Base-by-base conservation (phyloP, 108 stramenopile genomes). In the Schizochytrium sp. region DNA sequence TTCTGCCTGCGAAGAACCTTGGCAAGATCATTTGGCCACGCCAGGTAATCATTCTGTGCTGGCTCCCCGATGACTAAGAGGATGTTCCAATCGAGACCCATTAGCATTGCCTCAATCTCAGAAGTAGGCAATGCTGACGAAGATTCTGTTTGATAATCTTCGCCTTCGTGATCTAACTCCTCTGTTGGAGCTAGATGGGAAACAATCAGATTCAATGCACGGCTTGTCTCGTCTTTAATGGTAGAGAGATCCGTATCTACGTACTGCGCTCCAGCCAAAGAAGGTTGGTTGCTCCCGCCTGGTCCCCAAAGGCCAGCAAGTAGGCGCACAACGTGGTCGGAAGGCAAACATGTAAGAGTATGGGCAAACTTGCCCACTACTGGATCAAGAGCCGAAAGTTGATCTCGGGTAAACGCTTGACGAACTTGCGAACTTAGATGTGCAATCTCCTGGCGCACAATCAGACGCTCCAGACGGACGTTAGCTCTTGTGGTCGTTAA, bases 371-470 rank as follows among this genome's bases (percentile, higher is more conserved):
- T 12, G 28, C 44, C 64, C 42, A 69, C 64, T 7, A 44, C 28
- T 38, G 3, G 19, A 28, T 15, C 12, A 8, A 44, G 42, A 5
- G 12, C 5, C 10, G 64, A 38, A 38, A 69, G 42, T 15, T 69
- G 12, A 44, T 44, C 15, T 7, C 8, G 19, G 42, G 44, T 38
- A 8, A 5, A 7, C 10, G 64, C 15, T 5, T 3, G 12, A 8
- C 28, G 12, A 38, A 69, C 64, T 44, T 7, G 5, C 10, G 7
- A 13, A 8, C 42, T 69, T 38, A 69, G 64, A 7, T 8, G 2
- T 7, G 64, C 64, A 38, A 69, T 44, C 64, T 69, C 64, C 10
- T 69, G 64, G 64, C 64, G 64, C 12, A 69, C 64, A 69, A 69
- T 69, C 42, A 69, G 64, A 8, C 64, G 64, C 15, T 69, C 64